A percentile compares a stretch with the other conserved stretches of the same genome.
These are phyloP conservation scores for Deuterostichococcus epilithicus DNA, from an alignment of 139 green algal genomes.

Conservation along the genomic window DNA sequence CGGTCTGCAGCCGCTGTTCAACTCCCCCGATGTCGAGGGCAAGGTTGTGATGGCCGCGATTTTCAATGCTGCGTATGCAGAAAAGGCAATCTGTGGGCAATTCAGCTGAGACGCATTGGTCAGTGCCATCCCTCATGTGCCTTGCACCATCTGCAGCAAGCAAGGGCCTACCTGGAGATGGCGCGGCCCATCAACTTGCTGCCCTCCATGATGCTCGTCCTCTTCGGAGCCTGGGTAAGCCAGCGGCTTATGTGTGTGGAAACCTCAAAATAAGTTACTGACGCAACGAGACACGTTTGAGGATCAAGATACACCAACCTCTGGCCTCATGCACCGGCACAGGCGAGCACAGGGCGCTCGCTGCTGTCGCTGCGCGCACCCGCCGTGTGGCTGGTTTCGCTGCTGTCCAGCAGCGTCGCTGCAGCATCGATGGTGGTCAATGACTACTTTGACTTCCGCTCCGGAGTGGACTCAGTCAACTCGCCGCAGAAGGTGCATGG, in stretches of 20 bases:
- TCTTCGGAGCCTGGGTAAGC: slow-evolving; percentile 50
- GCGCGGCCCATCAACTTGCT: slow-evolving; percentile 53
- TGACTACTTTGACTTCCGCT: slow-evolving; percentile 65
- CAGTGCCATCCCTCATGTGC: neutral
- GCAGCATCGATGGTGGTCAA: slow-evolving; percentile 59
- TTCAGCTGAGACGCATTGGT: neutral
- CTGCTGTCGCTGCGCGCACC: neutral
- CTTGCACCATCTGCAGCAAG: slow-evolving; percentile 20
- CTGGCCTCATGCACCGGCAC: neutral
- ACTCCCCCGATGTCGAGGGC: too few species aligned
- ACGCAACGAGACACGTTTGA: neutral
- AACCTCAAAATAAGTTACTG: neutral
- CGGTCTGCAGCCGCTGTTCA: too few species aligned
- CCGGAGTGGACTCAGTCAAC: slow-evolving; percentile 47
- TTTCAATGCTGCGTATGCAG: too few species aligned
- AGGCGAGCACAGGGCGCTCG: slow-evolving; percentile 2
- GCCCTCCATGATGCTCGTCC: slow-evolving; percentile 48
- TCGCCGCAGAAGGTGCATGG: slow-evolving; percentile 44
- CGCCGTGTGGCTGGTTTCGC: slow-evolving; percentile 32
- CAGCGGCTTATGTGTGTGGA: slow-evolving; percentile 1
- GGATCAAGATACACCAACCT: neutral
- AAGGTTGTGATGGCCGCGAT: too few species aligned
- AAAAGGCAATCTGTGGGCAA: too few species aligned
- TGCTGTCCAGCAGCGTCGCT: slow-evolving; percentile 42
- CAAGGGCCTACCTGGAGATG: slow-evolving; percentile 31